Evolutionary conservation across 495 filamentous ascomycete species (phyloP).

Genomic region (Xylaria intraflava): DNA sequence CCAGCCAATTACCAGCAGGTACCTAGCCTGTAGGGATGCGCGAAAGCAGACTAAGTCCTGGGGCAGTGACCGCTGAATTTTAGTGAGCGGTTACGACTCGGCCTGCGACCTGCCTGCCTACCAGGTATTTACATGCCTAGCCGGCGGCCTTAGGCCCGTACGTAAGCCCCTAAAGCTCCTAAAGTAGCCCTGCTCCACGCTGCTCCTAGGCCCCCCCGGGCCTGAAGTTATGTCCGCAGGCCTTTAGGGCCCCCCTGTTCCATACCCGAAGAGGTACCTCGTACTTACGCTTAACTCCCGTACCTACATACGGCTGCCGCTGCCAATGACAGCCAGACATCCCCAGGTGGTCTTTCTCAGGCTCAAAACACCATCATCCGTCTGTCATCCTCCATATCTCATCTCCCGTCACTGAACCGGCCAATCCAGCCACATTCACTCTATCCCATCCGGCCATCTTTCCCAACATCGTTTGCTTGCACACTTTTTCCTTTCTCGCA

Average conservation of each 20-base stretch:
- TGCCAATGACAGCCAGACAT: neutral
- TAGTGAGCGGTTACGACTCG: no score
- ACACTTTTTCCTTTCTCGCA: neutral
- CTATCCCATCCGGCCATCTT: slow-evolving; percentile 5
- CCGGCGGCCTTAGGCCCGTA: no score
- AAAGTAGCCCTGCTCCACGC: no score
- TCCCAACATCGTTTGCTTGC: slow-evolving; percentile 4
- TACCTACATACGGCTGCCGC: neutral
- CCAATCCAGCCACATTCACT: slow-evolving; percentile 9
- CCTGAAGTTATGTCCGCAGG: no score
- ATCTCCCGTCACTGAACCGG: slow-evolving; percentile 6
- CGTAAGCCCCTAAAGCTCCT: no score
- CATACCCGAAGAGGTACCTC: neutral
- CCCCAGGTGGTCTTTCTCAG: slow-evolving; percentile 3
- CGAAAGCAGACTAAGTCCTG: no score
- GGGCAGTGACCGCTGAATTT: no score
- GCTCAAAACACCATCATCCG: slow-evolving; percentile 11
- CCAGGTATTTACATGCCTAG: no score
- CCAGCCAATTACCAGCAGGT: no score
- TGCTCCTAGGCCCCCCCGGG: no score
- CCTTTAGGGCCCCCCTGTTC: neutral
- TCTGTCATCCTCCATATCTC: slow-evolving; percentile 13
- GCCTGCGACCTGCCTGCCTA: no score
- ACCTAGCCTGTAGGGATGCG: no score
- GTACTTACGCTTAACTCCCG: neutral